phyloP scores from a whole-genome alignment of 1,284 basidiomycete genomes.

The Cutaneotrichosporon sp. region DNA sequence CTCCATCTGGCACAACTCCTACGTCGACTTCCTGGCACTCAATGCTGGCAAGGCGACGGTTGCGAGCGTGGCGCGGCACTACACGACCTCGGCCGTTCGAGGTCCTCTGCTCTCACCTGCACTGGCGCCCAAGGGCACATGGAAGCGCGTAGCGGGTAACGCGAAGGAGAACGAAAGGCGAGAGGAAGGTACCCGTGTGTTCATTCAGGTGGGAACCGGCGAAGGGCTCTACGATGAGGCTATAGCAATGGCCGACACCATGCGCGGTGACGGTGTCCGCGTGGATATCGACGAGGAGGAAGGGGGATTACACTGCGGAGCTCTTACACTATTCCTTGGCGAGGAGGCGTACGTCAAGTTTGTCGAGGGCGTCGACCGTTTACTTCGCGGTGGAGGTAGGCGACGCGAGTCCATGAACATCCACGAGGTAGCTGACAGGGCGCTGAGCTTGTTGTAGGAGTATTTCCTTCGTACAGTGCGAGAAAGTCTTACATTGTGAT shows the following conservation, averaged over 20 bases:
- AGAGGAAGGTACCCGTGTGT: neutral
- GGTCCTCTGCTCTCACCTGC: neutral
- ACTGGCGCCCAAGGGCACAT: neutral
- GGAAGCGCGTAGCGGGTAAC: slow-evolving; percentile 15
- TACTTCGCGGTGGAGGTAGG: neutral
- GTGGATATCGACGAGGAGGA: neutral
- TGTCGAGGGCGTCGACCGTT: neutral
- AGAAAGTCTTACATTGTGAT: too few species aligned
- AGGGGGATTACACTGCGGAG: slow-evolving; percentile 1
- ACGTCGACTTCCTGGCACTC: neutral
- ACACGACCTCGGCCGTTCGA: neutral
- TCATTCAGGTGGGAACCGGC: neutral
- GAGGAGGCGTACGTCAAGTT: neutral
- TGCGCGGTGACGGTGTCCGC: neutral
- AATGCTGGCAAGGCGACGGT: neutral
- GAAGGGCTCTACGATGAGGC: neutral
- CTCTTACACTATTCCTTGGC: neutral
- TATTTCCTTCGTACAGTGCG: too few species aligned
- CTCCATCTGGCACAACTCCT: neutral
- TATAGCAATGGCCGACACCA: neutral
- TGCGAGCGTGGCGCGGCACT: neutral
- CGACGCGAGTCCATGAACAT: neutral
- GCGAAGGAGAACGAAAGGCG: neutral
- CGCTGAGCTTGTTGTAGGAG: slow-evolving; percentile 1
- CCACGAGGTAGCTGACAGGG: neutral